phyloP scores from a whole-genome alignment of 2,329 filamentous ascomycete species.

The Atkinsonella texensis region DNA sequence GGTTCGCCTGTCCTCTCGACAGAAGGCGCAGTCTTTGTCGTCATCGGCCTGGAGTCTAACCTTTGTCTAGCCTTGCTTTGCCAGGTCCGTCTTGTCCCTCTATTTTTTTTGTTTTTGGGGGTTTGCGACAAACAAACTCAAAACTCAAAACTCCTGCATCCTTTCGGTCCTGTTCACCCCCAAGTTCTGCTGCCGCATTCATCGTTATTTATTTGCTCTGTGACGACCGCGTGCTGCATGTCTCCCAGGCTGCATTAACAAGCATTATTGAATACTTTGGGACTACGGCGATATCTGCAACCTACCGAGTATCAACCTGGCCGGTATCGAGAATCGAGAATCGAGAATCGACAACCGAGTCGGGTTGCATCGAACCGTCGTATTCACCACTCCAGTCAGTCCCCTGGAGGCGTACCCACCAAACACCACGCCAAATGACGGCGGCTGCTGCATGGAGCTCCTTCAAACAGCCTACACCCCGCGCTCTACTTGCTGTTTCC shows the following conservation, averaged over 20 bases:
- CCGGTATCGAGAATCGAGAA: too few relatives aligned
- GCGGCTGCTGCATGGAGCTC: conserved; percentile 1
- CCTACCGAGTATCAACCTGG: too few relatives aligned
- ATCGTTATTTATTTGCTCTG: neutral
- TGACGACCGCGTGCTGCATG: neutral
- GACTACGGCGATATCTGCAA: neutral
- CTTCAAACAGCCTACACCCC: conserved; percentile 5
- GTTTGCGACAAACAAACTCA: neutral
- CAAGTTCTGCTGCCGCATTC: neutral
- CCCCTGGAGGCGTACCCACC: conserved; percentile 4
- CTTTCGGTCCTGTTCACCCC: neutral
- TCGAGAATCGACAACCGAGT: too few relatives aligned
- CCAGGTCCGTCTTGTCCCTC: too few relatives aligned
- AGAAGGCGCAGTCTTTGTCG: neutral
- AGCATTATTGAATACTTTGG: neutral
- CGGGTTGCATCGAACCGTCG: neutral
- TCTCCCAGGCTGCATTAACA: neutral
- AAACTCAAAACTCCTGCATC: neutral
- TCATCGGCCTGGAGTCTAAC: too few relatives aligned
- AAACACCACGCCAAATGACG: conserved; percentile 6
- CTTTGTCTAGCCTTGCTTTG: too few relatives aligned
- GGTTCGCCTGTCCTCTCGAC: too few relatives aligned
- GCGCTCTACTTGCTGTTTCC: conserved; percentile 7
- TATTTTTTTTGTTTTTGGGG: neutral
- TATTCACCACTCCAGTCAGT: neutral